A percentile compares a stretch with the other conserved stretches of the same genome.
These are phyloP conservation scores for Plasmodium cynomolgi DNA, from an alignment of 169 alveolate species.

Conservation along the genomic window DNA sequence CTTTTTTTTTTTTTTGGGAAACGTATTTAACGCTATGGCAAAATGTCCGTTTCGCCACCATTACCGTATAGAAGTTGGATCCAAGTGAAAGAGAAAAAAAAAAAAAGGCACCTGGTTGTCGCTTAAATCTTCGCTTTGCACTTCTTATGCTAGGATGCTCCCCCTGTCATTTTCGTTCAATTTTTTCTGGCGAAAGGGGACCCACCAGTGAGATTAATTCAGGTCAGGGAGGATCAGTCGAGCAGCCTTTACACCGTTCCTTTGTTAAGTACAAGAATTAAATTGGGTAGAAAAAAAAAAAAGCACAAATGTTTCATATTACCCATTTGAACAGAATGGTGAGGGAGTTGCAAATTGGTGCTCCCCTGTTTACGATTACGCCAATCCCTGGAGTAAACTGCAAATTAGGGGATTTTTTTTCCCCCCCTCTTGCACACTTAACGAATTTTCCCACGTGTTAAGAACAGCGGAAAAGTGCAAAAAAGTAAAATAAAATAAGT, in stretches of 20 bases:
- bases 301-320: neutral
- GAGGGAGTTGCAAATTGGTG: neutral
- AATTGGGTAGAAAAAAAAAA: neutral
- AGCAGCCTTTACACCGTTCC: neutral
- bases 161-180: neutral
- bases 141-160: neutral
- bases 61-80: neutral
- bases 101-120: neutral
- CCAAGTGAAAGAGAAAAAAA: neutral
- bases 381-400: neutral
- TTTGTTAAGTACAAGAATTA: neutral
- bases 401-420: neutral
- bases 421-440: neutral
- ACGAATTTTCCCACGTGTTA: neutral
- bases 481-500: neutral
- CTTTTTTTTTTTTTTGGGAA: neutral
- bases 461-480: neutral
- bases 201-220: neutral
- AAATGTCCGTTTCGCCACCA: neutral
- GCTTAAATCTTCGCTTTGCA: neutral
- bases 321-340: neutral
- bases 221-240: neutral
- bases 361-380: neutral
- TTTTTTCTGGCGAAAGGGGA: neutral
- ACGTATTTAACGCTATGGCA: neutral